Evolutionary conservation across 805 yeast genomes (phyloP).

Genomic region (Candida nanaspora): DNA sequence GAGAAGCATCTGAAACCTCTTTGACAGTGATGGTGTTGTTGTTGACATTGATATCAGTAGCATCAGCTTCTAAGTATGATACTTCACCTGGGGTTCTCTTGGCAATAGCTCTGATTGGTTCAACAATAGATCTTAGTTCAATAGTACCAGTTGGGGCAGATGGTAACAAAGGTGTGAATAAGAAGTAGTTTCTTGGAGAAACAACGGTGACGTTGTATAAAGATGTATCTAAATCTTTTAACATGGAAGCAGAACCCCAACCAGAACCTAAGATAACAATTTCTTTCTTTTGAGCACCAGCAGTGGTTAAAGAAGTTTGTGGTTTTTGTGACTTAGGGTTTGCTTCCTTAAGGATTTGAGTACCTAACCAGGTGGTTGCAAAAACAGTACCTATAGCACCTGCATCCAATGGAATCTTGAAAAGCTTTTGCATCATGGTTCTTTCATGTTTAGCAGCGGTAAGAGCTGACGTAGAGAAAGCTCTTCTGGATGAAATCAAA

Average conservation of each 20-base stretch:
- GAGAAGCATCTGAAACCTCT: constrained; percentile 41
- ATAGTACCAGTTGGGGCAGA: constrained; percentile 51
- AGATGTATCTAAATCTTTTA: constrained; percentile 46
- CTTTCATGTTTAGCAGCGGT: constrained; percentile 13
- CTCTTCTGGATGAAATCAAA: constrained; percentile 9
- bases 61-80: constrained; percentile 48
- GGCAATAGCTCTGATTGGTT: constrained; percentile 47
- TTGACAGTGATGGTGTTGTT: constrained; percentile 37
- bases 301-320: constrained; percentile 35
- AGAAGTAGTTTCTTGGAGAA: constrained; percentile 49
- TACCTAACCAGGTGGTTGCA: constrained; percentile 31
- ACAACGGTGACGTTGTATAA: constrained; percentile 47
- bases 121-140: constrained; percentile 44
- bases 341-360: constrained; percentile 30
- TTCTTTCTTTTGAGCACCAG: constrained; percentile 38
- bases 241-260: constrained; percentile 47
- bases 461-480: constrained; percentile 13
- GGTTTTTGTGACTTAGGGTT: constrained; percentile 36
- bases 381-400: constrained; percentile 20
- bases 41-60: constrained; percentile 41
- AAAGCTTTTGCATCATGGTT: constrained; percentile 14
- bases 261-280: constrained; percentile 42
- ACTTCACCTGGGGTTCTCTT: constrained; percentile 44
- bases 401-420: constrained; percentile 19
- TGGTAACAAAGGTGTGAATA: constrained; percentile 49